Evolutionary conservation across 1,284 basidiomycete species (phyloP).

Genomic region (Salmacisia buchloeana): DNA sequence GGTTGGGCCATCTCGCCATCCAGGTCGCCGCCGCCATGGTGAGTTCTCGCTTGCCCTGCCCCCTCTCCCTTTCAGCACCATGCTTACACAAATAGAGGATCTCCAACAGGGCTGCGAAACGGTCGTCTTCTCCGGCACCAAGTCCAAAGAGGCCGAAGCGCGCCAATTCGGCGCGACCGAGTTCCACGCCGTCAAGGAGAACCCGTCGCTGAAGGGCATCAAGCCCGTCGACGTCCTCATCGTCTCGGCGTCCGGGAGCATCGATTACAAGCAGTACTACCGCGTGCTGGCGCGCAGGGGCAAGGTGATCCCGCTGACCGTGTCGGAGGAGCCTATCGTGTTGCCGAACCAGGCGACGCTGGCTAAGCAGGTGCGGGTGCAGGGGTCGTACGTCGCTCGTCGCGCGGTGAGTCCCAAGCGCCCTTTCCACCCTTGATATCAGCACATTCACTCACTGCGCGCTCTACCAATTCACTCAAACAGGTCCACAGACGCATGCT

Average conservation of each 20-base stretch:
- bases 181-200: constrained; percentile 39
- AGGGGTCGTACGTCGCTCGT: constrained; percentile 36
- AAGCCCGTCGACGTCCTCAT: constrained; percentile 36
- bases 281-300: constrained; percentile 32
- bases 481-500: constrained; percentile 42
- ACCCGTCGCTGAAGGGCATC: constrained; percentile 36
- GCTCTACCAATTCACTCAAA: background rate
- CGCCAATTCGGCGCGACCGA: constrained; percentile 34
- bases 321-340: constrained; percentile 18
- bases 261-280: constrained; percentile 41
- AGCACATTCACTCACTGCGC: background rate
- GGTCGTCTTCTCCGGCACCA: constrained; percentile 33
- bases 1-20: constrained; percentile 25
- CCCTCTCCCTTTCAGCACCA: background rate
- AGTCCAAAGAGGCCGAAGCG: constrained; percentile 37
- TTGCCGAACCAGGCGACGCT: constrained; percentile 41
- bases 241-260: constrained; percentile 40
- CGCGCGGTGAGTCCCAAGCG: constrained; percentile 15
- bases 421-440: background rate
- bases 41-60: background rate
- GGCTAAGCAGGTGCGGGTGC: constrained; percentile 33
- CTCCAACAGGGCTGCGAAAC: constrained; percentile 26
- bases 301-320: constrained; percentile 39
- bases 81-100: background rate
- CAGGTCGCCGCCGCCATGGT: constrained; percentile 31